A percentile compares a stretch with the other conserved stretches of the same genome.
Conservation (phyloP, 2,329 filamentous ascomycete genomes). For the Penicillium janthinellum region DNA sequence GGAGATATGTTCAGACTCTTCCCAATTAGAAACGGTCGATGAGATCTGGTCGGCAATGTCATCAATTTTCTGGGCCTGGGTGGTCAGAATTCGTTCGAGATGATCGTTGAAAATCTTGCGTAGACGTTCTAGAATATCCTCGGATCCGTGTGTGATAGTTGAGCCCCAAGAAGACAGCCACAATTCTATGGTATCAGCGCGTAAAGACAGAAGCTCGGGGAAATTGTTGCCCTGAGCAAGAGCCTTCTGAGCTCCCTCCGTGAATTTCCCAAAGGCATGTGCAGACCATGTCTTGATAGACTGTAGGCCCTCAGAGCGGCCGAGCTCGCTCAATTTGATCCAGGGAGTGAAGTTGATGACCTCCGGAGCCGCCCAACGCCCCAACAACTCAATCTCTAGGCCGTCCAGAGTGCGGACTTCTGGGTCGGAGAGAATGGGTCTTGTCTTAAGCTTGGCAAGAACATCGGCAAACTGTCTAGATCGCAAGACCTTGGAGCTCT, state of each 20-base stretch:
- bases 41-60: constrained; percentile 67
- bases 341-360: constrained; percentile 85
- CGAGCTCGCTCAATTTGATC: constrained; percentile 77
- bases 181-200: constrained; percentile 69
- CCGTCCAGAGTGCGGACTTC: constrained; percentile 67
- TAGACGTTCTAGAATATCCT: constrained; percentile 68
- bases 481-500: constrained; percentile 75
- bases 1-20: constrained; percentile 54
- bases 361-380: constrained; percentile 78
- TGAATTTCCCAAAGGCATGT: constrained; percentile 60
- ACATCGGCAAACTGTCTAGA: constrained; percentile 72
- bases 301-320: constrained; percentile 60
- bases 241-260: constrained; percentile 63
- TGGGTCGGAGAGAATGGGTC: constrained; percentile 71
- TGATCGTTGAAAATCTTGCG: constrained; percentile 69
- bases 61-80: constrained; percentile 65
- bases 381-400: constrained; percentile 74
- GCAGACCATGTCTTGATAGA: constrained; percentile 67
- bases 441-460: constrained; percentile 67
- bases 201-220: constrained; percentile 67
- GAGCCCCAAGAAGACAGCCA: constrained; percentile 73
- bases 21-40: constrained; percentile 63
- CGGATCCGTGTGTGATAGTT: constrained; percentile 55
- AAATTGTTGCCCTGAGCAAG: constrained; percentile 66
- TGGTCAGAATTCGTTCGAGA: constrained; percentile 64